Base-by-base conservation (phyloP, 1,284 basidiomycete genomes). In the Cryptococcus deneoformans region DNA sequence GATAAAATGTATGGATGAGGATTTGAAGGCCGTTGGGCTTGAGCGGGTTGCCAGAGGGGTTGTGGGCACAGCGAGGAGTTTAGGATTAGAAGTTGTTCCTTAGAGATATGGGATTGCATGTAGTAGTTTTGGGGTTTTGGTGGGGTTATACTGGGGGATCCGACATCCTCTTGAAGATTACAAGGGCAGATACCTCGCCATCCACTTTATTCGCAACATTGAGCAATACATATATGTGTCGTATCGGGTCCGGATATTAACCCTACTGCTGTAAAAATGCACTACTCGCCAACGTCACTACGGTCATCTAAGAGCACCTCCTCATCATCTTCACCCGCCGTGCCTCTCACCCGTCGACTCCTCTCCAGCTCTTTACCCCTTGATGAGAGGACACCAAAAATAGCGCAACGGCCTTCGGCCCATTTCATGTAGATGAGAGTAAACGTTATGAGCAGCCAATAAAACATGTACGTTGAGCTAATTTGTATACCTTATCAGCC, bases 1-100 rank as follows among this genome's bases (percentile, higher is more conserved):
- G 83, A 90, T 99, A 77, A 99, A 99, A 82, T 84, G 87, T 60
- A 85, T 84, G 67, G 96, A 99, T 79, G 87, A 88, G 57, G 88
- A 90, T 74, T 80, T 95, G 80, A 87, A 86, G 80, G 87, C 88
- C 70, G 82, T 94, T 61, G 84, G 85, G 59, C 82, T 93, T 67
- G 89, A 94, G 81, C 85, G 86, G 64, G 87, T 97, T 48, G 88
- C 90, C n/a, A 87, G 86, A 74, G 89, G 88, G 71, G 82, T 97
- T 60, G 79, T 94, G 64, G 92, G 90, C 55, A 89, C 87, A 64
- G 92, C 92, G 57, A 86, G 81, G 79, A 89, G 86, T 61, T 79
- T 95, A 69, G 94, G 94, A 42, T 81, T 97, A 50, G 85, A 88
- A 71, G 89, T 96, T 56, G 87, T 96, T 58, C 87, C 89, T 69